Base-by-base conservation (phyloP, 805 yeast genomes). In the Saccharomycopsis lassenensis region DNA sequence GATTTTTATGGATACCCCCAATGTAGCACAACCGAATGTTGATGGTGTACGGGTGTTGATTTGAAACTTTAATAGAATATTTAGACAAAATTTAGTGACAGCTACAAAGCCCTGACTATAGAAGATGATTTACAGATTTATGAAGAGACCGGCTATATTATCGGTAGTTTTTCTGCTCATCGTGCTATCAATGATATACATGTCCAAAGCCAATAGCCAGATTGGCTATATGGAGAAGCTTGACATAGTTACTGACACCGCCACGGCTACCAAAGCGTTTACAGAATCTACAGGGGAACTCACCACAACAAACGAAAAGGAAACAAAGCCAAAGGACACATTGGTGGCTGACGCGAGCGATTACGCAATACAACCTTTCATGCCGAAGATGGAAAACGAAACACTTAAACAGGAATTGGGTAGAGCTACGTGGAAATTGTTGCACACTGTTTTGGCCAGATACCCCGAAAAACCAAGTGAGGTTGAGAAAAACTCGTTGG, bases 361-460 rank as follows among this genome's bases (percentile, higher is more conserved):
- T 11, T 17, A 29, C 26, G 28, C 26, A 5, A 16, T 46, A 26
- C 46, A 37, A 28, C 65, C 86, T 2, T 86, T 86, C 51, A 91
- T 91, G 98, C 94, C 94, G 5, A 72, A 83, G 47, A 86, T 91
- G 94, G 81, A 81, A 11, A 89, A 89, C 56, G 86, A 77, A 46
- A 79, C 86, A 0, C 60, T 74, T 36, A 72, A 74, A 50, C 42
- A 30, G 1, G 91, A 82, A 49, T 67, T 89, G 5, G 98, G 98
- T 1, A 70, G 82, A 40, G 80, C 96, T 0, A 77, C 94, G 0
- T 89, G 98, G 98, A 82, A 52, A 20, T 60, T 89, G 28, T 74
- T 91, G 52, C 98, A 91, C 57, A 89, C 97, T 0, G 76, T 87
- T 23, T 63, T 91, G 33, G 94, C 97, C 1, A 69, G 95, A 51